Evolutionary conservation across 306 rosid species (phyloP), one percentile per base, ranked within the genome.

Genomic region (Ochetophila trinervis): DNA sequence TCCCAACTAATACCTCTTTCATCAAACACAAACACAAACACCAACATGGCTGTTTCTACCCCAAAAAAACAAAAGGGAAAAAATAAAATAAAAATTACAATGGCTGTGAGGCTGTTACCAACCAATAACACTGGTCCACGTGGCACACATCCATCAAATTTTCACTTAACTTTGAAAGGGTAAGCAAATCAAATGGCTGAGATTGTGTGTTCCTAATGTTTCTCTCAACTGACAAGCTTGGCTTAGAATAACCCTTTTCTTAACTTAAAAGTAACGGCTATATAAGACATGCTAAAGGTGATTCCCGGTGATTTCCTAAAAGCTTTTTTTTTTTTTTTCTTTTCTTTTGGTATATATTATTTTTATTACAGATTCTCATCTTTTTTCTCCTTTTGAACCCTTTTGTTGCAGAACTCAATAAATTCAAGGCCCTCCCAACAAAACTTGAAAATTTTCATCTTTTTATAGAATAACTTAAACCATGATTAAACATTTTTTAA

Each of bases 361-460:
- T n/a, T n/a, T n/a, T n/a, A n/a, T n/a, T 10, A 53, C 24, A 71
- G 82, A 78, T 80, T 84, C 94, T 63, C 74, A 70, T 76, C 78
- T 82, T 66, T 71, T 79, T 76, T 55, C 63, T 64, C 57, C 73
- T 76, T 81, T 57, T 45, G 60, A 49, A 57, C 40, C 60, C 48
- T 36, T 59, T 62, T 44, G 9, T 56, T 74, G 74, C 24, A 63
- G 57, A 34, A 60, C 68, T 44, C 59, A 63, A 62, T 61, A 4
- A 49, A 35, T 67, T 64, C n/a, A 63, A 55, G 18, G 42, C 55
- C 1, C 36, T 51, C 74, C 62, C 65, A 61, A 48, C 56, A 32
- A 32, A 18, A 40, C 45, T 65, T 8, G 20, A 34, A 64, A 21
- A 59, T 34, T 23, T 32, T 5, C 34, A 21, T 34, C 0, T 13